These are phyloP conservation scores for Handroanthus guayacan DNA, from an alignment of 257 asterid genomes.

Conservation along the genomic window DNA sequence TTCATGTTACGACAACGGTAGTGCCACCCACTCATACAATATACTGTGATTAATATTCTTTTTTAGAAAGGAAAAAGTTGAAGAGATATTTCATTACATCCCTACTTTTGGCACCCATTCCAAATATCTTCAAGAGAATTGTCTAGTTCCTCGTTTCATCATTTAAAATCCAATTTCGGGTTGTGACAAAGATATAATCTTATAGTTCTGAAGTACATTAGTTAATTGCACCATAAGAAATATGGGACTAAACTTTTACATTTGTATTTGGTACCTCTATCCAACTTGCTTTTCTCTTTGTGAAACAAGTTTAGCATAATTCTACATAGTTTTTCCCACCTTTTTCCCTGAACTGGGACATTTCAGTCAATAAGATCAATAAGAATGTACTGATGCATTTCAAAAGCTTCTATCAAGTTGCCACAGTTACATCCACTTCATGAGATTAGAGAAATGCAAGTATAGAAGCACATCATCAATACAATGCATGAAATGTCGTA, in stretches of 20 bases:
- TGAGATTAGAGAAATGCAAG: not conserved
- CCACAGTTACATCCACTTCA: not conserved
- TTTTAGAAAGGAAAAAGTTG: not conserved
- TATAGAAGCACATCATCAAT: not conserved
- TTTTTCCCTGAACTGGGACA: not conserved
- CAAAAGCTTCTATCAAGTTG: not conserved
- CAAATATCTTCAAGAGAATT: constrained; percentile 11
- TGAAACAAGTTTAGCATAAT: not conserved
- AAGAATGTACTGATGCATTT: constrained; percentile 1
- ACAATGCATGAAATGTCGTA: not conserved
- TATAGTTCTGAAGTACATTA: constrained; percentile 12
- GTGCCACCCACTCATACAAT: not conserved
- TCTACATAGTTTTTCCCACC: not conserved
- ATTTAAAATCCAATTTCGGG: constrained; percentile 9
- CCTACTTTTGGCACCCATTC: constrained; percentile 1
- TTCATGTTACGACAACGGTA: not conserved
- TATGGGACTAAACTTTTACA: not conserved
- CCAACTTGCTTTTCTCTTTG: not conserved
- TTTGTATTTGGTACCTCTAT: not conserved
- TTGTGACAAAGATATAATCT: constrained; percentile 11
- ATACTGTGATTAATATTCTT: not conserved
- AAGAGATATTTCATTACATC: not conserved
- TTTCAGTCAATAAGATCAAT: not conserved
- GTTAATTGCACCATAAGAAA: not conserved
- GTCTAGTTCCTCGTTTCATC: constrained; percentile 5